phyloP scores from a whole-genome alignment of 352 stramenopile species.

The Pythium sp. region DNA sequence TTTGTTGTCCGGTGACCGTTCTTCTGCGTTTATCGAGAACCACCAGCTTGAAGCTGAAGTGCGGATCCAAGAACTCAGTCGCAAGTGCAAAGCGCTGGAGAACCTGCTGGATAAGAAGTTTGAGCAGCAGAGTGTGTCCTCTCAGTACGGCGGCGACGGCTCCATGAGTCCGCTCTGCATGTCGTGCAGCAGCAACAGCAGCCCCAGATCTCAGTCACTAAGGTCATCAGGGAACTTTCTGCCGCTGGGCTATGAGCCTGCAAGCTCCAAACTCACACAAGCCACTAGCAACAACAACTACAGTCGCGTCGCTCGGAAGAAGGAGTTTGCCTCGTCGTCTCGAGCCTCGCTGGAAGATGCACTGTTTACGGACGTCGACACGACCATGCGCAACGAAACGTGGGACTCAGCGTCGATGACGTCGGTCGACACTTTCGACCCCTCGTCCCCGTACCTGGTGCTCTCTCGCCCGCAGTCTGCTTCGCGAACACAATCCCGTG shows the following conservation, averaged over 20 bases:
- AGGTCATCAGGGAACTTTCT: neutral
- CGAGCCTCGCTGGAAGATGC: slow-evolving; percentile 21
- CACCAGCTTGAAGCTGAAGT: slow-evolving; percentile 13
- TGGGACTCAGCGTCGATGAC: slow-evolving; percentile 41
- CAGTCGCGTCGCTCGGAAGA: slow-evolving; percentile 19
- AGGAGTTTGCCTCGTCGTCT: slow-evolving; percentile 22
- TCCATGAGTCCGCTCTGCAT: slow-evolving; percentile 23
- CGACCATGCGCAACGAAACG: slow-evolving; percentile 27
- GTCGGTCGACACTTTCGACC: slow-evolving; percentile 31
- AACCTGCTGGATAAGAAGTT: slow-evolving; percentile 62
- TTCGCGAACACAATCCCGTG: neutral
- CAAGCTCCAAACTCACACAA: slow-evolving; percentile 15
- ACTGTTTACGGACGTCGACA: slow-evolving; percentile 36
- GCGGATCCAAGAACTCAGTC: slow-evolving; percentile 40
- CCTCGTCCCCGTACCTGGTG: slow-evolving; percentile 12
- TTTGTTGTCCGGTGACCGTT: neutral
- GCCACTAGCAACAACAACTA: slow-evolving; percentile 15
- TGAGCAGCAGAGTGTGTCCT: slow-evolving; percentile 25
- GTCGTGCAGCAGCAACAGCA: slow-evolving; percentile 22
- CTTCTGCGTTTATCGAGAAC: neutral
- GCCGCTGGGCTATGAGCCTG: neutral
- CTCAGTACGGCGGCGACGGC: slow-evolving; percentile 11
- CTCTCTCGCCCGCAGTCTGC: slow-evolving; percentile 17
- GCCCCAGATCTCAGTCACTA: slow-evolving; percentile 16
- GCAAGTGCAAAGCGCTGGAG: slow-evolving; percentile 47